phyloP scores from a whole-genome alignment of 176 grass and related monocot species.

The Secale cereale region DNA sequence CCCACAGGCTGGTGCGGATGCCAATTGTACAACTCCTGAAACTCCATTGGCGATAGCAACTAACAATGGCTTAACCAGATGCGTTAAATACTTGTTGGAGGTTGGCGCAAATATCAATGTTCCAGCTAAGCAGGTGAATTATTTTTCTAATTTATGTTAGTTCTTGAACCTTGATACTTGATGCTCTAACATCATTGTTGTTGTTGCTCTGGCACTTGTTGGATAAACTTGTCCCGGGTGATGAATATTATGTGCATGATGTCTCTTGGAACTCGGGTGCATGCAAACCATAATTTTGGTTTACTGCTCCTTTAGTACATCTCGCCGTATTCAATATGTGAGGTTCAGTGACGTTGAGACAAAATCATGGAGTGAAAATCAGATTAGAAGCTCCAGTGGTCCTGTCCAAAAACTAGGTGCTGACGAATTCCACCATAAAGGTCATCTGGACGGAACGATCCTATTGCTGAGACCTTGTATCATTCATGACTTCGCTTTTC shows the following conservation, averaged over 20 bases:
- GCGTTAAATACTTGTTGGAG: conserved; percentile 23
- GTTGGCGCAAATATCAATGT: neutral
- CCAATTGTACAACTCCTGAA: conserved; percentile 4
- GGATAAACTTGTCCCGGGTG: neutral
- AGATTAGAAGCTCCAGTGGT: neutral
- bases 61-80: neutral
- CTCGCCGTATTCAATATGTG: neutral
- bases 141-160: neutral
- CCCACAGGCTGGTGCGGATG: conserved; percentile 15
- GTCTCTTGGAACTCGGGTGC: neutral
- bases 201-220: neutral
- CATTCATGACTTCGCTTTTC: neutral
- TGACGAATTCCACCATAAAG: neutral
- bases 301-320: neutral
- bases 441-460: neutral
- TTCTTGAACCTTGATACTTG: neutral
- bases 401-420: neutral
- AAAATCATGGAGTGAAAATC: neutral
- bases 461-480: neutral
- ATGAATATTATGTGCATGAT: neutral
- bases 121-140: neutral
- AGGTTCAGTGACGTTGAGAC: neutral
- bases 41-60: conserved; percentile 31
- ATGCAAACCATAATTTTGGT: neutral
- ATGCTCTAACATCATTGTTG: neutral